Conservation (phyloP, 768 basidiomycete species). For the Pleurotus pulmonarius region DNA sequence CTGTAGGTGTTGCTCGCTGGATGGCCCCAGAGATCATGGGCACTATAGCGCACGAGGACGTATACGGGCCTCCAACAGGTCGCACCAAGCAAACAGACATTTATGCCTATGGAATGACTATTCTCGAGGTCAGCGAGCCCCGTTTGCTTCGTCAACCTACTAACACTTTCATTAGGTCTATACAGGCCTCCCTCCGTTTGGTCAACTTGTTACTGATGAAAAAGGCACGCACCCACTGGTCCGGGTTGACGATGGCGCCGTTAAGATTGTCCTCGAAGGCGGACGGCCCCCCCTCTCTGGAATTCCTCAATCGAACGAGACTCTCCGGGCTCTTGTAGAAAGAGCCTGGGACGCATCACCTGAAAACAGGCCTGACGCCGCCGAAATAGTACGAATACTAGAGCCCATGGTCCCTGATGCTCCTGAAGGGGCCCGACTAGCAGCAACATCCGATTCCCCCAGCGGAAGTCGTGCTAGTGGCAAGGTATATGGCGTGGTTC, state of each 20-base stretch:
- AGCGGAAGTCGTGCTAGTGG: not conserved
- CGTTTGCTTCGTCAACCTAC: not conserved
- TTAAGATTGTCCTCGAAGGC: constrained; percentile 17
- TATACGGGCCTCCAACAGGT: not conserved
- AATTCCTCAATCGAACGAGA: constrained; percentile 1
- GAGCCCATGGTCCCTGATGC: not conserved
- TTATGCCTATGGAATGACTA: constrained; percentile 23
- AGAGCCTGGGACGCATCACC: constrained; percentile 16
- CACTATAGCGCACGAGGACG: constrained; percentile 9
- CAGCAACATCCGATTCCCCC: not conserved
- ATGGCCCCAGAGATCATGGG: constrained; percentile 27
- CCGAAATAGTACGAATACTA: not conserved
- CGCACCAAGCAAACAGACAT: constrained; percentile 18
- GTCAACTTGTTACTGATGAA: constrained; percentile 1
- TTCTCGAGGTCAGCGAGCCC: constrained; percentile 14
- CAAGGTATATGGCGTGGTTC: not conserved
- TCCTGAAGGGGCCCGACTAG: not conserved
- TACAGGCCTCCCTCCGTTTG: constrained; percentile 15
- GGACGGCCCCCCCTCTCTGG: constrained; percentile 15
- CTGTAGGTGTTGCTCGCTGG: constrained; percentile 24
- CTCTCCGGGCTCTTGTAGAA: constrained; percentile 9
- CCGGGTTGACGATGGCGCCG: constrained; percentile 17
- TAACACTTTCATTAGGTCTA: constrained; percentile 12
- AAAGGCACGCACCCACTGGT: not conserved
- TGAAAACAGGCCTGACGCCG: constrained; percentile 8